Percentiles rank a stretch among this genome's conserved stretches.
Conservation (phyloP, 805 yeast genomes). For the Ogataea saltuana region DNA sequence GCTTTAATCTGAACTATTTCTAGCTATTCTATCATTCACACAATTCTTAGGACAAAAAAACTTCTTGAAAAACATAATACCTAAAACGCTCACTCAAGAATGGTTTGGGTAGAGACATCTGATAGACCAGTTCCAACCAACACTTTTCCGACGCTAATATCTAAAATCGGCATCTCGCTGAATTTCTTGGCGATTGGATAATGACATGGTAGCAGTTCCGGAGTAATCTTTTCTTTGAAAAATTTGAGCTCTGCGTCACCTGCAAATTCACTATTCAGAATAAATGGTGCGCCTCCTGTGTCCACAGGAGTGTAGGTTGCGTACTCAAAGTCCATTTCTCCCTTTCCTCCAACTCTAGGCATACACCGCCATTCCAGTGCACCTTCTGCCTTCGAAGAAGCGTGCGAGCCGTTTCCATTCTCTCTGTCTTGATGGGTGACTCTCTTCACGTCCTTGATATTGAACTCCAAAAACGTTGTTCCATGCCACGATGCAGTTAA, state of each 20-base stretch:
- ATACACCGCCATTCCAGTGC: constrained; percentile 11
- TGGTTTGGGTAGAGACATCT: constrained; percentile 11
- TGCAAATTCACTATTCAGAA: constrained; percentile 7
- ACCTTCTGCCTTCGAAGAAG: constrained; percentile 3
- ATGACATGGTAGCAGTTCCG: constrained; percentile 13
- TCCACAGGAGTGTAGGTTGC: constrained; percentile 11
- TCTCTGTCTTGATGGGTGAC: background rate
- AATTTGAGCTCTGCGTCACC: constrained; percentile 12
- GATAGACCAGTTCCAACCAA: constrained; percentile 10
- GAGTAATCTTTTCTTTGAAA: constrained; percentile 10
- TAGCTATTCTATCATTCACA: too few relatives aligned
- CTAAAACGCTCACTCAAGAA: constrained; percentile 4
- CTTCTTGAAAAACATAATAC: too few relatives aligned
- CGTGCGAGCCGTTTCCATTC: background rate
- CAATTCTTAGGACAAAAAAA: too few relatives aligned
- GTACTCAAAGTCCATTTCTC: constrained; percentile 7
- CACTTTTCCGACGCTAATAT: constrained; percentile 7
- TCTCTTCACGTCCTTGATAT: constrained; percentile 9
- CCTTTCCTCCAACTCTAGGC: constrained; percentile 15
- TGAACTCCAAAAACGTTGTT: constrained; percentile 12
- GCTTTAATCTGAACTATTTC: too few relatives aligned
- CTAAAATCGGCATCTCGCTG: constrained; percentile 14
- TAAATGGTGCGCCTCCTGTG: constrained; percentile 13
- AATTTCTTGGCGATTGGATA: constrained; percentile 12
- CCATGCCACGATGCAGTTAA: constrained; percentile 14